Evolutionary conservation across 75 land plant genomes (phyloP).

Genomic region (Pinus tabuliformis): DNA sequence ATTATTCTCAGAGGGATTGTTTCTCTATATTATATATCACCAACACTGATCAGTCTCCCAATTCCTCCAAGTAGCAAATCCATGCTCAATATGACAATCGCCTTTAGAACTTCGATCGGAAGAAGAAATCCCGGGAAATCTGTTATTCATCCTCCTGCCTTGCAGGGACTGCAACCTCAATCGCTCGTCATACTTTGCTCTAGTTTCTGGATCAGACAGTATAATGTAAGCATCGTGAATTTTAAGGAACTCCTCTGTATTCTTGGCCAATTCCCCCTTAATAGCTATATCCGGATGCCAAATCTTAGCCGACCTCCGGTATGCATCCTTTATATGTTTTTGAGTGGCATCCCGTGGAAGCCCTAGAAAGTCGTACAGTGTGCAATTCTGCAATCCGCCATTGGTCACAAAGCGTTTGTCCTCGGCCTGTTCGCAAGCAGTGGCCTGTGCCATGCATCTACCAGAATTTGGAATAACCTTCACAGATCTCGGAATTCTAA

Average conservation of each 20-base stretch:
- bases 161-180: not conserved
- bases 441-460: not conserved
- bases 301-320: conserved; percentile 8
- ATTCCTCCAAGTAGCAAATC: not conserved
- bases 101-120: not conserved
- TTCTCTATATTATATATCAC: not conserved
- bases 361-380: conserved; percentile 6
- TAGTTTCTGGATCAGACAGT: conserved; percentile 8
- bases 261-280: not conserved
- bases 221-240: conserved; percentile 9
- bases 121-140: not conserved
- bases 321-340: conserved; percentile 9
- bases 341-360: not conserved
- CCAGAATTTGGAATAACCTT: not conserved
- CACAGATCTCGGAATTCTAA: not conserved
- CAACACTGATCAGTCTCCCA: conserved; percentile 16
- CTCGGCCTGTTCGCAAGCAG: not conserved
- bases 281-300: conserved; percentile 9
- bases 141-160: not conserved
- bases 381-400: not conserved
- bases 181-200: conserved; percentile 1
- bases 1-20: too few relatives aligned
- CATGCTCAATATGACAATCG: not conserved
- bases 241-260: conserved; percentile 3
- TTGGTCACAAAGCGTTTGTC: not conserved